Evolutionary conservation across 2,329 filamentous ascomycete genomes (phyloP), one percentile per base, ranked within the genome.

Genomic region (Escovopsis weberi): DNA sequence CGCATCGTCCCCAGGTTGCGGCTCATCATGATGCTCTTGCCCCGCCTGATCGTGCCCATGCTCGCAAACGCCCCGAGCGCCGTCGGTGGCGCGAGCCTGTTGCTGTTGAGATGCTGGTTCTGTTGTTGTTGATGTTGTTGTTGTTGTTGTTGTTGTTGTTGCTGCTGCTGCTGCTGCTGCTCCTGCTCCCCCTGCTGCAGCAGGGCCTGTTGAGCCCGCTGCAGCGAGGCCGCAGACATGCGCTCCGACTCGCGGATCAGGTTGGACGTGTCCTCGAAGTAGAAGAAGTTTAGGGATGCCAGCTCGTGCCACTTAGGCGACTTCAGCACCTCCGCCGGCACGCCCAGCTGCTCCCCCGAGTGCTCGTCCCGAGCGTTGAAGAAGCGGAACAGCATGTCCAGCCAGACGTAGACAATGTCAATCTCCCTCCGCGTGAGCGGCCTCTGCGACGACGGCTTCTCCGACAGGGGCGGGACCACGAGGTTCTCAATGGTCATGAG

Each of bases 271-370:
- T 82, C 75, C 55, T 96, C 88, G 57, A 91, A 93, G 68, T 98
- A 98, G 70, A 96, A 98, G 72, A 96, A 98, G 67, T 94, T 94
- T 48, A 98, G 75, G 48, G 86, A 89, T 50, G 91, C 85, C 42
- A 98, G 77, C 61, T 98, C 91, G 67, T 95, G 88, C 69, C 94
- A 98, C 72, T 98, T 98, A 57, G 89, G 85, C 51, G 86, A 94
- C 64, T 94, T 94, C 57, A 98, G 74, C 30, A 95, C 80, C 59
- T 95, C 88, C 37, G 85, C 76, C 0, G 88, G 84, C 3, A 98
- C 86, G 50, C 91, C 91, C 46, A 91, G 75, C 23, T 84, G 84
- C 60, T 89, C 84, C 43, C 88, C 54, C 66, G 81, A 56, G 12
- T 83, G 75, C 54, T 94, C 87, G 53, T 95, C 88, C 48, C 82